phyloP scores from a whole-genome alignment of 805 yeast genomes.

The Wilhelminamyces savonicus region DNA sequence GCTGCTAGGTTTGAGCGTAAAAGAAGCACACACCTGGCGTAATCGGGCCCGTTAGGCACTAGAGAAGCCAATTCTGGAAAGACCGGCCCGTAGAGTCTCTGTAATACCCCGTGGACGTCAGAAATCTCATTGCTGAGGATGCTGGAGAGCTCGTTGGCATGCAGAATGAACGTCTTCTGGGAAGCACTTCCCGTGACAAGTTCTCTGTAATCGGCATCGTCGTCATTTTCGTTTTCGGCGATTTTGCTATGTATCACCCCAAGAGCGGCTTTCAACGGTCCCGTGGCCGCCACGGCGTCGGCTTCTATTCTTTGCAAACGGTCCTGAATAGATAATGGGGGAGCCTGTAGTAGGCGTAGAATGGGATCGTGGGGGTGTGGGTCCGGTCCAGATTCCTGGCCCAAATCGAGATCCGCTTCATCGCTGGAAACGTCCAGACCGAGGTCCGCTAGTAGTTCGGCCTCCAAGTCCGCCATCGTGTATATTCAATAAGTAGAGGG shows the following conservation, averaged over 20 bases:
- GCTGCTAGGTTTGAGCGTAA: slow-evolving; percentile 43
- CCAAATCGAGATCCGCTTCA: slow-evolving; percentile 1
- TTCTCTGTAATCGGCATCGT: too few species aligned
- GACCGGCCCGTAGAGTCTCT: slow-evolving; percentile 47
- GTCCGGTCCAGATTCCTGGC: too few species aligned
- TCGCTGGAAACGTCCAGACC: slow-evolving; percentile 18
- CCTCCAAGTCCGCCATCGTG: slow-evolving; percentile 29
- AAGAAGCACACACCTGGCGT: slow-evolving; percentile 44
- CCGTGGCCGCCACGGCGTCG: too few species aligned
- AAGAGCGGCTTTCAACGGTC: too few species aligned
- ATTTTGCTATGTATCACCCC: too few species aligned
- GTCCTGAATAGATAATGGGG: too few species aligned
- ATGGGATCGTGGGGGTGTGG: too few species aligned
- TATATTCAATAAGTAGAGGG: too few species aligned
- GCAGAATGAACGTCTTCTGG: slow-evolving; percentile 44
- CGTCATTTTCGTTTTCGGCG: slow-evolving; percentile 29
- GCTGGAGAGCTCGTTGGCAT: slow-evolving; percentile 48
- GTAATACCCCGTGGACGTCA: slow-evolving; percentile 43
- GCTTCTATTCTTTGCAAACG: too few species aligned
- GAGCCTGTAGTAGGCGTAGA: too few species aligned
- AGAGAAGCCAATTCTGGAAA: slow-evolving; percentile 70
- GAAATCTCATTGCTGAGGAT: slow-evolving; percentile 51
- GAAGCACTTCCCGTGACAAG: too few species aligned
- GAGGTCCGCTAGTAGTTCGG: slow-evolving; percentile 37
- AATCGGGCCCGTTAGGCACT: slow-evolving; percentile 56